Evolutionary conservation across 2,329 filamentous ascomycete genomes (phyloP), one percentile per base, ranked within the genome.

Genomic region (Cercospora nicotianae): DNA sequence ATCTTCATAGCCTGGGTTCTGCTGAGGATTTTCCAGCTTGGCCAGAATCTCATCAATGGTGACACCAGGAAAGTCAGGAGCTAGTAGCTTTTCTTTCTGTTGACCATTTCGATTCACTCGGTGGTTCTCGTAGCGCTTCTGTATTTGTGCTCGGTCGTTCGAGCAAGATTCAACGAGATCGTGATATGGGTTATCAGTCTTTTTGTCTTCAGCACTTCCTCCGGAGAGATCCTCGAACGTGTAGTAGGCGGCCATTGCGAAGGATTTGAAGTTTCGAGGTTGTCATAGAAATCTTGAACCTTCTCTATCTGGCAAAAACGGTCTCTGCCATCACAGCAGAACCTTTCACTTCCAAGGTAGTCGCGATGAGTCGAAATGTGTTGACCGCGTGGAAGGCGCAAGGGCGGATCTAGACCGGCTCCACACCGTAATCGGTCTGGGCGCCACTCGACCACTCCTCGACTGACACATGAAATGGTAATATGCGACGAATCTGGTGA

Each of bases 41-140:
- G 89, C 81, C 0, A 97, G 85, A 65, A 92, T 89, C 1, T 89
- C 87, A 76, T 98, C 94, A 62, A 94, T 85, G 60, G 87, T 87
- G 74, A 96, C 86, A 66, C 90, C 90, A 1, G 83, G 76, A 73
- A 94, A 96, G 33, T 87, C 84, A 0, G 84, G 70, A 1, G 89
- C 84, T 3, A 96, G 84, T 67, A 97, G 89, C 74, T 90, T 92
- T 10, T 84, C 85, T 72, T 85, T 89, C 77, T 96, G 93, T 74
- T 94, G 89, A 3, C 81, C 83, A 76, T 96, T 96, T 66, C 94
- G 88, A 57, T 86, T 89, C 5, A 82, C 85, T 61, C 94, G 89
- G 77, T 98, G 94, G 1, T 83, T 84, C 10, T 86, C 83, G 78
- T 97, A 98, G 51, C 89, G 85, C 6, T 82, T 79, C 80, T 94